These are phyloP conservation scores for Rhododendron griersonianum DNA, from an alignment of 148 eudicot species.

Conservation along the genomic window DNA sequence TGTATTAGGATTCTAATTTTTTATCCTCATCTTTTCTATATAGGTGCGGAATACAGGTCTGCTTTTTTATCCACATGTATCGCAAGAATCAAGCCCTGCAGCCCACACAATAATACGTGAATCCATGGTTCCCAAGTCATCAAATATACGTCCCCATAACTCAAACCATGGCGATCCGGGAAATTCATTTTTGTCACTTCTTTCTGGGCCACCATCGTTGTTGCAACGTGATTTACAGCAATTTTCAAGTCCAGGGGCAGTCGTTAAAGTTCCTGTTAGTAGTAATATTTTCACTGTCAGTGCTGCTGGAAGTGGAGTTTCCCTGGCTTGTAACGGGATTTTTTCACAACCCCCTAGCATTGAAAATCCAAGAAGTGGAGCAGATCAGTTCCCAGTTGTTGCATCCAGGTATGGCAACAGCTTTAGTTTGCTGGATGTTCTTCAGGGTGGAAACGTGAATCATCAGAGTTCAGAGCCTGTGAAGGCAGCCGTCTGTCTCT, in stretches of 20 bases:
- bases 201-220: conserved; percentile 38
- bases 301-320: conserved; percentile 22
- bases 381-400: conserved; percentile 20
- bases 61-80: conserved; percentile 19
- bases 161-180: conserved; percentile 30
- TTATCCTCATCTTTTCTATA: conserved; percentile 6
- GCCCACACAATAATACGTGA: conserved; percentile 24
- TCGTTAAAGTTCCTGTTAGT: conserved; percentile 15
- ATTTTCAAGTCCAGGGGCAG: conserved; percentile 21
- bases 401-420: conserved; percentile 20
- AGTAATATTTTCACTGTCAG: conserved; percentile 8
- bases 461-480: conserved; percentile 15
- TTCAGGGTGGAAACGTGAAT: conserved; percentile 19
- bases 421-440: conserved; percentile 22
- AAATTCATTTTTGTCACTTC: conserved; percentile 34
- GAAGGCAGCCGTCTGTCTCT: conserved; percentile 18
- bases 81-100: conserved; percentile 26
- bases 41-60: conserved; percentile 28
- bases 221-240: conserved; percentile 30
- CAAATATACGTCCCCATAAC: conserved; percentile 30
- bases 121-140: conserved; percentile 17
- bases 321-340: conserved; percentile 18
- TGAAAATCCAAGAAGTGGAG: conserved; percentile 18
- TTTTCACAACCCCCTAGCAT: conserved; percentile 27
- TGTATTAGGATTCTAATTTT: conserved; percentile 9